Conservation (phyloP, 2,329 filamentous ascomycete genomes). For the Rosellinia necatrix region DNA sequence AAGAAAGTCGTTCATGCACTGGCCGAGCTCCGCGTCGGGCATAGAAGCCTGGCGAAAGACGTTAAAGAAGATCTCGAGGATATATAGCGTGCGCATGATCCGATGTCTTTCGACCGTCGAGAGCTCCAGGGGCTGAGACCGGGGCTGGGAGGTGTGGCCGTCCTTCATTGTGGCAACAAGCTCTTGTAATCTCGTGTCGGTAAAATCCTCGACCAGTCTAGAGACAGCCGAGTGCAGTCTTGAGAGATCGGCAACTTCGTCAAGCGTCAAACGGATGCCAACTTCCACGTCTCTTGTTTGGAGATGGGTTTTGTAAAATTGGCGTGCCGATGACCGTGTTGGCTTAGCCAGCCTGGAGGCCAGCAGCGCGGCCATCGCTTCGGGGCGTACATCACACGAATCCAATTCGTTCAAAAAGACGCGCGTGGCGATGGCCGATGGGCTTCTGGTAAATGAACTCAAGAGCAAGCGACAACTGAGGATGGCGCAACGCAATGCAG, state of each 20-base stretch:
- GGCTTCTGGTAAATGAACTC: conserved; percentile 10
- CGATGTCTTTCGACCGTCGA: conserved; percentile 14
- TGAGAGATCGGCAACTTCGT: conserved; percentile 11
- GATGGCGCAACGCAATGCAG: conserved; percentile 16
- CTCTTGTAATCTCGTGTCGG: conserved; percentile 6
- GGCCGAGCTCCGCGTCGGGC: conserved; percentile 1
- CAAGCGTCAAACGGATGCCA: conserved; percentile 9
- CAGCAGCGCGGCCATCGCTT: conserved; percentile 18
- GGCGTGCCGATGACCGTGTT: conserved; percentile 10
- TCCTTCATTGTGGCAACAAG: conserved; percentile 3
- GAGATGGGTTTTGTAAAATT: conserved; percentile 16
- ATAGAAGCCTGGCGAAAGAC: conserved; percentile 15
- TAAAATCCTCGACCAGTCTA: conserved; percentile 11
- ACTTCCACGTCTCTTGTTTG: conserved; percentile 11
- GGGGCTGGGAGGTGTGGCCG: conserved; percentile 9
- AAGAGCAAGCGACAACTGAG: conserved; percentile 11
- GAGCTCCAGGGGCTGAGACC: conserved; percentile 8
- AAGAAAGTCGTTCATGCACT: conserved; percentile 19
- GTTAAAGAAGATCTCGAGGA: conserved; percentile 17
- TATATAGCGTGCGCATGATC: conserved; percentile 19
- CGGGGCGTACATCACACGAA: conserved; percentile 21
- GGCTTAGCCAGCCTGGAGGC: conserved; percentile 13
- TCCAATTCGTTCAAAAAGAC: conserved; percentile 19
- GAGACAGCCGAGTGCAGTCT: conserved; percentile 10
- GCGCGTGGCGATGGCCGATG: conserved; percentile 12